A percentile compares a stretch with the other conserved stretches of the same genome.
Conservation (phyloP, 73 alveolate species). For the Tetrahymena thermophila region DNA sequence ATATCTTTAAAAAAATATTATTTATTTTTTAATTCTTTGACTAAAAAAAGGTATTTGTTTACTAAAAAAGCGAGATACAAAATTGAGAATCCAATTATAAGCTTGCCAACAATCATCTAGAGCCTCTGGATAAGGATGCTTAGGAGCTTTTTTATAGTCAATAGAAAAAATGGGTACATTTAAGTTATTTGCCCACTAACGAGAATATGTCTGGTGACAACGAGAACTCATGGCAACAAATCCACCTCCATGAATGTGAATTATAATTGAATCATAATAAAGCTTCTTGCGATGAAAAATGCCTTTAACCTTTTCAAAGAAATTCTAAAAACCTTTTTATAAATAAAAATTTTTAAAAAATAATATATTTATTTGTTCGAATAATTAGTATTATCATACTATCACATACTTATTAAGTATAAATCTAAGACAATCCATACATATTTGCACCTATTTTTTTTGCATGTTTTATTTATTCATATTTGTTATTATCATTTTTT, state of each 20-base stretch:
- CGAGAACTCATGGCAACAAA: constrained; percentile 89
- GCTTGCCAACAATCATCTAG: constrained; percentile 91
- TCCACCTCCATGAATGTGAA: constrained; percentile 98
- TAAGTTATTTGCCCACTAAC: constrained; percentile 81
- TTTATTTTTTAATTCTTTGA: neutral
- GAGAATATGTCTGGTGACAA: constrained; percentile 80
- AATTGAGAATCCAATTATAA: constrained; percentile 75
- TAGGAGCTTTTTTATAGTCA: constrained; percentile 93
- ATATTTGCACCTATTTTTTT: no score
- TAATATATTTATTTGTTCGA: neutral
- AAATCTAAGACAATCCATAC: no score
- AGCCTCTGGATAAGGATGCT: constrained; percentile 84
- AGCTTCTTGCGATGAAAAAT: neutral
- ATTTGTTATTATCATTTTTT: no score
- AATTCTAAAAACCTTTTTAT: neutral
- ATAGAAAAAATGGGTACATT: constrained; percentile 80
- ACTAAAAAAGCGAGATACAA: constrained; percentile 57
- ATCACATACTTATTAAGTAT: no score
- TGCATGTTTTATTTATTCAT: no score
- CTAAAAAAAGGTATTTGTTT: neutral
- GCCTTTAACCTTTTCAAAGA: neutral
- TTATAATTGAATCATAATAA: constrained; percentile 38
- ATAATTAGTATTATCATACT: no score
- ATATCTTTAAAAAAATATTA: neutral
- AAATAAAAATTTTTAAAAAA: neutral